Percentiles rank a stretch among this genome's conserved stretches.
Conservation (phyloP, 2,329 filamentous ascomycete species). For the Seiridium cupressi region DNA sequence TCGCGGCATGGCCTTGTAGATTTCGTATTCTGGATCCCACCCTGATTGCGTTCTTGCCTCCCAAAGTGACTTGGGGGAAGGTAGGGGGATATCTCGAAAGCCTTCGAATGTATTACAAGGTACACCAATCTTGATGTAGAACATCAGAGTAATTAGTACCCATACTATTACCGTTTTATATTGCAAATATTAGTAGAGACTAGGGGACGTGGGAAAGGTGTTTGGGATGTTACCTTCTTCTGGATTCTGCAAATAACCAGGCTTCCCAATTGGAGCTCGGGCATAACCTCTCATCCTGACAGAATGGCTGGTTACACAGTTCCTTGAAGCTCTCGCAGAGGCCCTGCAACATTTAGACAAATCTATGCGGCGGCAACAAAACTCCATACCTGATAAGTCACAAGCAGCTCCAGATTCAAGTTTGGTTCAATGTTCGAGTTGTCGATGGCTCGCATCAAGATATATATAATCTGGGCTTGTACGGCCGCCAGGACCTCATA, state of each 20-base stretch:
- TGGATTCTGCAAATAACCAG: neutral
- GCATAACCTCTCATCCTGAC: neutral
- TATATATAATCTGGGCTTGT: conserved; percentile 3
- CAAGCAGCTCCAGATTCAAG: neutral
- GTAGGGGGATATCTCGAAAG: neutral
- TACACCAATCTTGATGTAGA: neutral
- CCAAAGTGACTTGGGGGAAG: neutral
- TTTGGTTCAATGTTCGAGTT: neutral
- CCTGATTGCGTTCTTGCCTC: neutral
- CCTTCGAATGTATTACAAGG: neutral
- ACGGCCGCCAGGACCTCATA: neutral
- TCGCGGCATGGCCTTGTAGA: neutral
- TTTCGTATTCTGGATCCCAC: neutral
- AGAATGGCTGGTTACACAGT: neutral
- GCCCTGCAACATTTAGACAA: neutral
- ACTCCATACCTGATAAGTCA: neutral
- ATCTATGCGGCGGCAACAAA: neutral
- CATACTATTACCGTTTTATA: neutral
- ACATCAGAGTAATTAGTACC: neutral
- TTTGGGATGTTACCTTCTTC: neutral
- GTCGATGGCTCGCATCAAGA: neutral
- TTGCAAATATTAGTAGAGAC: neutral
- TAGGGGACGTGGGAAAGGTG: neutral
- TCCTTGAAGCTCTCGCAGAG: conserved; percentile 1
- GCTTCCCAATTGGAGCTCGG: neutral